These are phyloP conservation scores for Schwanniomyces yamadae DNA, from an alignment of 805 yeast species.

Conservation along the genomic window DNA sequence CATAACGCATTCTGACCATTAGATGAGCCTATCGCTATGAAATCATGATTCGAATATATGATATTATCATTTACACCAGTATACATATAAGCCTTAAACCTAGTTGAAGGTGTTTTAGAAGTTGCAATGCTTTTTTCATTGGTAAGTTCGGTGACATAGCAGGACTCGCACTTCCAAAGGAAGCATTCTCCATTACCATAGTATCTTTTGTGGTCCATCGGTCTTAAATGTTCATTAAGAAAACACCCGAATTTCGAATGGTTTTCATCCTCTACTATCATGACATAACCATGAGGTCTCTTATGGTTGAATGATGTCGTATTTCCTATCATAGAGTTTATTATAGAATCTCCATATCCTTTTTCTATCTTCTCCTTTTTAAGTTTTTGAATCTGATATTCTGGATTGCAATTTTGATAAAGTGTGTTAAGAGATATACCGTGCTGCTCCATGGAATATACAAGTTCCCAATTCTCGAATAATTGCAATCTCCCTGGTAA, in stretches of 20 bases:
- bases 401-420: conserved; percentile 56
- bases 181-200: conserved; percentile 96
- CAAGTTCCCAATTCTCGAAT: conserved; percentile 70
- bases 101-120: conserved; percentile 5
- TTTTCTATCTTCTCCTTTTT: conserved; percentile 16
- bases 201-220: conserved; percentile 70
- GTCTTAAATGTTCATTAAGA: conserved; percentile 67
- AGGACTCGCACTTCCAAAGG: conserved; percentile 69
- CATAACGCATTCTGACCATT: conserved; percentile 91
- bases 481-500: conserved; percentile 80
- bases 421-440: conserved; percentile 85
- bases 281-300: conserved; percentile 64
- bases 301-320: conserved; percentile 14
- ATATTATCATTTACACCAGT: conserved; percentile 87
- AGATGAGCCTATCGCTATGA: conserved; percentile 86
- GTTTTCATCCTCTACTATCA: conserved; percentile 65
- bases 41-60: conserved; percentile 75
- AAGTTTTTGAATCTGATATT: conserved; percentile 26
- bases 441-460: conserved; percentile 87
- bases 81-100: conserved; percentile 80
- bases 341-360: conserved; percentile 38
- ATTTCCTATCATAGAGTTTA: conserved; percentile 30
- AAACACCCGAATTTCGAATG: conserved; percentile 76
- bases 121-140: background rate
- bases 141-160: background rate